phyloP scores from a whole-genome alignment of 192 early-diverging fungal genomes.

The Dissophora globulifera region DNA sequence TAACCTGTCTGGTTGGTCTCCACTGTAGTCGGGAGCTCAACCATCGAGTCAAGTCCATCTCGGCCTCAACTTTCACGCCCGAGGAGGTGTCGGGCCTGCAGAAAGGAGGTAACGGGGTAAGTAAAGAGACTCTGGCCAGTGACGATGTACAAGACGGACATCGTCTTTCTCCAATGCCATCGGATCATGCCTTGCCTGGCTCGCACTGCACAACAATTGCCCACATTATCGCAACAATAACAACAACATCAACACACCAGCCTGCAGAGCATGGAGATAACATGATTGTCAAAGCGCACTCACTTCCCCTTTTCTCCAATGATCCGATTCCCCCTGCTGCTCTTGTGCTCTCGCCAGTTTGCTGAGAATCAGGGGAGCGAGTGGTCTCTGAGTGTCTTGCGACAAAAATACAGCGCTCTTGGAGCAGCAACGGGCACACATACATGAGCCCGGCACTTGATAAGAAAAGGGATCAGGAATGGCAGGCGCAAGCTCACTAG shows the following conservation, averaged over 20 bases:
- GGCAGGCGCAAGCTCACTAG: no score
- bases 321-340: conserved; percentile 11
- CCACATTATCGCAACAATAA: no score
- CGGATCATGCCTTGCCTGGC: no score
- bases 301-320: background rate
- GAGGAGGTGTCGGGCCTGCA: conserved; percentile 58
- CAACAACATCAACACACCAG: background rate
- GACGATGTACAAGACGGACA: no score
- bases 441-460: background rate
- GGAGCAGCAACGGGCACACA: conserved; percentile 4
- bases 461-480: no score
- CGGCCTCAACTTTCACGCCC: conserved; percentile 64
- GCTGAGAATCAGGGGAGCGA: conserved; percentile 4
- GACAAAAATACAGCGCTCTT: conserved; percentile 2
- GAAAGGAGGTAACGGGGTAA: conserved; percentile 64
- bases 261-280: conserved; percentile 10
- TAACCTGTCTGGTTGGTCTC: background rate
- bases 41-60: conserved; percentile 71
- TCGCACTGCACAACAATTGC: no score
- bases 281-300: conserved; percentile 7
- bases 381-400: background rate
- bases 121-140: background rate
- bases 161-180: background rate
- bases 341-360: background rate
- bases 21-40: conserved; percentile 61